Base-by-base conservation (phyloP, 2,329 filamentous ascomycete species). In the Aspergillus fructus region DNA sequence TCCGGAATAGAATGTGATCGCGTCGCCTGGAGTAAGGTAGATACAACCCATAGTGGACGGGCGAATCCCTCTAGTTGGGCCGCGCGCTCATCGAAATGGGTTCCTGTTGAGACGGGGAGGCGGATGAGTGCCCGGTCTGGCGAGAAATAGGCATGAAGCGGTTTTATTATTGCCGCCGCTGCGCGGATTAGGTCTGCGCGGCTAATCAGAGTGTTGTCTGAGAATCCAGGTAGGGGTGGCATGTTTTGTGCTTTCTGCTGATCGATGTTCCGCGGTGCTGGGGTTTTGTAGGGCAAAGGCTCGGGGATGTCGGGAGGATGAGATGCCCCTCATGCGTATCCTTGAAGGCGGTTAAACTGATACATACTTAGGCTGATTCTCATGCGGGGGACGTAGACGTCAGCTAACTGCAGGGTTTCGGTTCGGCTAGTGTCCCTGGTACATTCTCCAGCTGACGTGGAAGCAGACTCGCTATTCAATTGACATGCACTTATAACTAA, bases 51-150 rank as follows among this genome's bases (percentile, higher is more conserved):
- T 60, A 69, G 55, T 66, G 74, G 23, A 55, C 70, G 19, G 62
- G 74, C 66, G 61, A 71, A 53, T 59, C 68, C 17, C 74, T 79
- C 56, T 65, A 76, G 30, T 51, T 66, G 15, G 58, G 71, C 63
- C 6, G 60, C 62, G 15, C 49, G 17, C 30, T 63, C 62, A 39
- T 64, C 62, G 15, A 64, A 64, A 33, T 67, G 65, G 12, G 58
- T 59, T 1, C 59, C 64, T 3, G 64, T 66, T 11, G 60, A 51
- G 19, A 61, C 49, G 1, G 61, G 63, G 15, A 64, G 59, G 15
- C 58, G 60, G 41, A 66, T 60, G 21, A 50, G 46, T 2, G 58
- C 64, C 3, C 43, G 33, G 8, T 19, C 37, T 3, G 57, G 56
- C 2, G 65, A 67, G 46, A 64, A 64, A 49, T 65, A 45, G 2